phyloP scores from a whole-genome alignment of 2,329 filamentous ascomycete species.

The Alternaria sp. region DNA sequence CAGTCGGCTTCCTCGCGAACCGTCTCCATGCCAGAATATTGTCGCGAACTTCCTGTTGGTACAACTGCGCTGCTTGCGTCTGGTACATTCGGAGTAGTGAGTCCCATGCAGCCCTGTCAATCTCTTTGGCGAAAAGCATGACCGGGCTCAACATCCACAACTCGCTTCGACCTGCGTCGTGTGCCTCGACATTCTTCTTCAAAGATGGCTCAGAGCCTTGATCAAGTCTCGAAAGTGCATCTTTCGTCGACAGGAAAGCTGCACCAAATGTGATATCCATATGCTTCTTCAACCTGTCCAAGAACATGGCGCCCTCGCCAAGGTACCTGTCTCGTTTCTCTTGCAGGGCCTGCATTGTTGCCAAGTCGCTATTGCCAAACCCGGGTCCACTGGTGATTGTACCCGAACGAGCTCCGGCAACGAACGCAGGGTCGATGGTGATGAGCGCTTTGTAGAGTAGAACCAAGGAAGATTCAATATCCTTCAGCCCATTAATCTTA shows the following conservation, averaged over 20 bases:
- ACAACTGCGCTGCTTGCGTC: constrained; percentile 76
- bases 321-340: constrained; percentile 94
- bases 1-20: constrained; percentile 75
- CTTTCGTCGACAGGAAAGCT: constrained; percentile 74
- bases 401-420: constrained; percentile 58
- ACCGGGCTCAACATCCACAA: constrained; percentile 91
- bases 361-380: constrained; percentile 76
- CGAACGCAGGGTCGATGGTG: constrained; percentile 87
- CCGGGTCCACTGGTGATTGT: constrained; percentile 58
- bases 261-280: constrained; percentile 83
- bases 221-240: constrained; percentile 63
- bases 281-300: constrained; percentile 81
- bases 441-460: constrained; percentile 91
- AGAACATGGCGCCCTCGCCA: constrained; percentile 77
- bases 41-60: constrained; percentile 82
- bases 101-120: constrained; percentile 84
- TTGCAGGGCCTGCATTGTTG: constrained; percentile 90
- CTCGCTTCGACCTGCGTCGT: constrained; percentile 74
- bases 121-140: constrained; percentile 86
- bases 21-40: constrained; percentile 82
- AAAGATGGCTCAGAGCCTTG: constrained; percentile 56
- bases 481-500: constrained; percentile 72
- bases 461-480: constrained; percentile 80
- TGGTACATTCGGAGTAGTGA: constrained; percentile 82
- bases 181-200: constrained; percentile 74